Percentiles rank a stretch among this genome's conserved stretches.
phyloP scores from a whole-genome alignment of 768 basidiomycete species.

The Dioszegia crocea region DNA sequence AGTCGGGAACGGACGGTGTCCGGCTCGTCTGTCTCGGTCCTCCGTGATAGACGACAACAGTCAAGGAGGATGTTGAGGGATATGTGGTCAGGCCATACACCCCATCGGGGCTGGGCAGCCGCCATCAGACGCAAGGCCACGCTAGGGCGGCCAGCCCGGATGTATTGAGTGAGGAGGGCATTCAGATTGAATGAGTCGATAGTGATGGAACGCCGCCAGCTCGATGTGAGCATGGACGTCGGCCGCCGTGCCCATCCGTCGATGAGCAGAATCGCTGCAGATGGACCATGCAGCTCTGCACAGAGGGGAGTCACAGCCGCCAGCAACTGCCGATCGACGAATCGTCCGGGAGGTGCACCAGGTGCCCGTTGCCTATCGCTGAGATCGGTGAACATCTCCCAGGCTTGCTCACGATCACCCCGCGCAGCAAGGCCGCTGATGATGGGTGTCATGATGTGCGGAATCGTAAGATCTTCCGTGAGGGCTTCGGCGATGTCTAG shows the following conservation, averaged over 20 bases:
- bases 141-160: slow-evolving; percentile 2
- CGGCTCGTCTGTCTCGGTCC: background rate
- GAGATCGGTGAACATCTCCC: slow-evolving; percentile 27
- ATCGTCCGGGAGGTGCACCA: background rate
- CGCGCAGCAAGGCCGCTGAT: slow-evolving; percentile 23
- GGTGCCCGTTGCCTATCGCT: background rate
- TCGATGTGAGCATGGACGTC: background rate
- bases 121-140: slow-evolving; percentile 58
- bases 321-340: slow-evolving; percentile 22
- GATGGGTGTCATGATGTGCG: slow-evolving; percentile 25
- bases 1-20: slow-evolving; percentile 12
- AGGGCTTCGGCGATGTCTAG: slow-evolving; percentile 13
- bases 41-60: slow-evolving; percentile 57
- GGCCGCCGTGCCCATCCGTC: slow-evolving; percentile 25
- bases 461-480: slow-evolving; percentile 7
- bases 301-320: slow-evolving; percentile 20
- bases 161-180: slow-evolving; percentile 24
- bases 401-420: slow-evolving; percentile 16
- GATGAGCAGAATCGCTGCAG: slow-evolving; percentile 24
- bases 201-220: slow-evolving; percentile 4
- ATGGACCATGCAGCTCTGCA: slow-evolving; percentile 4
- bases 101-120: slow-evolving; percentile 61
- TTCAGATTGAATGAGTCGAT: slow-evolving; percentile 33
- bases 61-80: slow-evolving; percentile 63
- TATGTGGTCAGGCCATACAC: slow-evolving; percentile 56